Conservation (phyloP, 2,329 filamentous ascomycete genomes). For the Aspergillus eucalypticola region DNA sequence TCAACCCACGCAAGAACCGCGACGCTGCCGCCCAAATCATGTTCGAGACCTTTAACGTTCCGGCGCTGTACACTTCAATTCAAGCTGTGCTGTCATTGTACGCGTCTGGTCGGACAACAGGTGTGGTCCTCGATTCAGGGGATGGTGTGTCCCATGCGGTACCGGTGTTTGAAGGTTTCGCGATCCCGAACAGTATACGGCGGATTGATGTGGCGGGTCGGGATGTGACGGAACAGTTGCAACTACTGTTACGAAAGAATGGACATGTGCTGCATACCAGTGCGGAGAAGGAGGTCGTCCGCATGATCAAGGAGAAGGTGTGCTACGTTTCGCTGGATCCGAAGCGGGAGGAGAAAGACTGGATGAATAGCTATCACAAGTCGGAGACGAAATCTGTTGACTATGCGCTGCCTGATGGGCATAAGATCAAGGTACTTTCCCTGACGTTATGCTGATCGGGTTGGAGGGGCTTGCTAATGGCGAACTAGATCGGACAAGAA, state of each 20-base stretch:
- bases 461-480: background rate
- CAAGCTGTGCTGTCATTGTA: constrained; percentile 96
- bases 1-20: constrained; percentile 93
- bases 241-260: constrained; percentile 84
- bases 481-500: constrained; percentile 75
- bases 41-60: constrained; percentile 98
- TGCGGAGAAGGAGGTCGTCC: constrained; percentile 98
- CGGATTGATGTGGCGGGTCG: constrained; percentile 94
- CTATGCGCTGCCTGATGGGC: constrained; percentile 87
- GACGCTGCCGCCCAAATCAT: constrained; percentile 96
- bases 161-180: constrained; percentile 96
- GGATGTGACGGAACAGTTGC: constrained; percentile 94
- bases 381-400: constrained; percentile 77
- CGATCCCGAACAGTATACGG: constrained; percentile 91
- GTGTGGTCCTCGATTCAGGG: constrained; percentile 90
- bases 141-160: constrained; percentile 97
- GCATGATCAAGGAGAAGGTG: constrained; percentile 92
- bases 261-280: constrained; percentile 96
- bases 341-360: constrained; percentile 94
- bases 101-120: constrained; percentile 91
- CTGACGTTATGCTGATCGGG: background rate
- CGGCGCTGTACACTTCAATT: constrained; percentile 92
- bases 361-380: constrained; percentile 71
- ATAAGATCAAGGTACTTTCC: constrained; percentile 75
- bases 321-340: constrained; percentile 90